Base-by-base conservation (phyloP, 148 eudicot species). In the Camellia lanceoleosa region DNA sequence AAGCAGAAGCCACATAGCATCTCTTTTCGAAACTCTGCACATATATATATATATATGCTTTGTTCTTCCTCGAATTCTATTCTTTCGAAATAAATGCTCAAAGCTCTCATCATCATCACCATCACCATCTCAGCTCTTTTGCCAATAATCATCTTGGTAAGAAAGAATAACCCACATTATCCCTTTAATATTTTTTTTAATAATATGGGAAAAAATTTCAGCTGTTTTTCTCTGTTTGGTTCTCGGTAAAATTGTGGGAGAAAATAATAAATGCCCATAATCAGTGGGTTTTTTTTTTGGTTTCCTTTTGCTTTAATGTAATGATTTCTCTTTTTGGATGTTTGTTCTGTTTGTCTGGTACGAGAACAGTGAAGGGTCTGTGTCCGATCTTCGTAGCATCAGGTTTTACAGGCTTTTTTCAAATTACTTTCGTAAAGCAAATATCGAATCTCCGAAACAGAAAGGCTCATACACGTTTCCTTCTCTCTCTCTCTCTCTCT, bases 331-430 rank as follows among this genome's bases (percentile, higher is more conserved):
- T 70, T 46, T 70, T 46, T 70, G 73, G 73, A 70, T 70, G 51
- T 58, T 51, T 47, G 74, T 9, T 47, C 9, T 71, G 19, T 71
- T n/a, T 59, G 20, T 19, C 49, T 49, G 74, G 20, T 19, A 71
- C 19, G 74, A 49, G 41, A 19, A 71, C 74, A 51, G 74, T 19
- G 56, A 3, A 8, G 9, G 52, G 59, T 51, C 56, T 16, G 19
- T 51, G 30, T 70, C 15, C 56, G 7, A 19, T 49, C 15, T 46
- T 46, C 30, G 74, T 19, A 9, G 41, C 58, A 47, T 71, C 74
- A 71, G 23, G 56, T 19, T 71, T 71, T 14, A 20, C 74, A 71
- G 74, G 74, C 74, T 70, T 70, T 70, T 46, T 70, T 3, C 11
- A 70, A 70, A 46, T 52, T 23, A 47, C 51, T 70, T 69, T 30